Base-by-base conservation (phyloP, 148 eudicot species). In the Vaccinium corymbosum region DNA sequence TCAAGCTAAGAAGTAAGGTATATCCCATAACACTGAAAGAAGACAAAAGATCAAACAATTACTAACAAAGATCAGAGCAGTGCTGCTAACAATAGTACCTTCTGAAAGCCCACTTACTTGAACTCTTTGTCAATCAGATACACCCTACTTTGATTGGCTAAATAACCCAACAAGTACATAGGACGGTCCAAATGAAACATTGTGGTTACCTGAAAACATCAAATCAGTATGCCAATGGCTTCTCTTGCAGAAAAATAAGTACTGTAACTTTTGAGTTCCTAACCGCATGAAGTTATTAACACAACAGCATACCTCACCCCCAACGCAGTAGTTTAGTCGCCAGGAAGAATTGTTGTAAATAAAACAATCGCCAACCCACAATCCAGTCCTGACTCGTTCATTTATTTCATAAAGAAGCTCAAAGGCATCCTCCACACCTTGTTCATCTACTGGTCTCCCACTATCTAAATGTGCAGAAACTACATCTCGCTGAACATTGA, bases 151-250 rank as follows among this genome's bases (percentile, higher is more conserved):
- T 97, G 99, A 83, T 93, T 93, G 71, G 99, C 98, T 81, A 97
- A 93, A 90, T 97, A 97, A 86, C 99, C 99, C 88, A 97, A 87
- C 74, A 97, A 92, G 85, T 97, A 97, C 99, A 97, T 97, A 49
- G 99, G 99, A 81, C 99, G 95, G 83, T 97, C 99, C 91, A 97
- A 89, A 89, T 97, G 99, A 86, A 97, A 97, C 99, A 97, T 97
- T 38, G 99, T 97, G 59, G 99, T 97, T 22, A 97, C 98, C 99
- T 97, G 90, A 70, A 87, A 80, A 74, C 83, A 84, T 76, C 64
- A 85, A 61, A 80, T 57, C 57, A 61, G 56, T 57, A 32, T 7
- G 27, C 49, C 4, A 70, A 71, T 46, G 35, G 76, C 35, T 56
- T 78, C 79, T 7, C 7, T 59, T 50, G n/a, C 16, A 20, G 22